A percentile compares a stretch with the other conserved stretches of the same genome.
These are phyloP conservation scores for Cordyceps cicadae DNA, from an alignment of 2,329 filamentous ascomycete species.

Conservation along the genomic window DNA sequence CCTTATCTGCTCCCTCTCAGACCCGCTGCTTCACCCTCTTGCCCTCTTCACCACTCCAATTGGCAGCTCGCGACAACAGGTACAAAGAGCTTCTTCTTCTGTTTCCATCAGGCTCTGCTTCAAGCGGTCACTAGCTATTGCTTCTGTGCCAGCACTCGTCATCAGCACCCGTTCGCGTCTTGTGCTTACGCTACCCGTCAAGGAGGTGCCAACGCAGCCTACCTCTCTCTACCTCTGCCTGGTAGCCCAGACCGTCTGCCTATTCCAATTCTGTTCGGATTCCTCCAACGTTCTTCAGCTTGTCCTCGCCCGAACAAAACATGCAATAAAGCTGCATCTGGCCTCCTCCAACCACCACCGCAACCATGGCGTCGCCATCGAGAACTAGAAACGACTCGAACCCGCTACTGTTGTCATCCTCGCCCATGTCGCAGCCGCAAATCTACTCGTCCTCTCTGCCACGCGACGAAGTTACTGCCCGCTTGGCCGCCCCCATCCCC, in stretches of 20 bases:
- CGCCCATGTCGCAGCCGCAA: constrained; percentile 38
- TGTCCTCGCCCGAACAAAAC: not conserved
- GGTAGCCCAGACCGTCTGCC: constrained; percentile 1
- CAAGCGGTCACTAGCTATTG: not conserved
- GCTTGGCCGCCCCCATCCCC: constrained; percentile 50
- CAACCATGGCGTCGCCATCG: constrained; percentile 11
- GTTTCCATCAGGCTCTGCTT: not conserved
- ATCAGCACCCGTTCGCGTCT: not conserved
- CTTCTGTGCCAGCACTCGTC: not conserved
- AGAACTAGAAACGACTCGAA: constrained; percentile 12
- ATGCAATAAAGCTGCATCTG: not conserved
- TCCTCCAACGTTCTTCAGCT: not conserved
- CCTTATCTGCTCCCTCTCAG: not conserved
- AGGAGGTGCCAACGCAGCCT: no score
- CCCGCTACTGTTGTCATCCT: constrained; percentile 32
- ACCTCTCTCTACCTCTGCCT: no score
- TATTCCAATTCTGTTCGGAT: not conserved
- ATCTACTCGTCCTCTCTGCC: constrained; percentile 45
- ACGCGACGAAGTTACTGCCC: constrained; percentile 52
- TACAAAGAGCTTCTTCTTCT: not conserved
- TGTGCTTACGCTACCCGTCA: not conserved
- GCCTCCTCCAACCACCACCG: not conserved
- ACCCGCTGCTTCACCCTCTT: constrained; percentile 1
- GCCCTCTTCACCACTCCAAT: not conserved
- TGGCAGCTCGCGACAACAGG: not conserved